Base-by-base conservation (phyloP, 345 rosid genomes). In the Citrus reticulata region DNA sequence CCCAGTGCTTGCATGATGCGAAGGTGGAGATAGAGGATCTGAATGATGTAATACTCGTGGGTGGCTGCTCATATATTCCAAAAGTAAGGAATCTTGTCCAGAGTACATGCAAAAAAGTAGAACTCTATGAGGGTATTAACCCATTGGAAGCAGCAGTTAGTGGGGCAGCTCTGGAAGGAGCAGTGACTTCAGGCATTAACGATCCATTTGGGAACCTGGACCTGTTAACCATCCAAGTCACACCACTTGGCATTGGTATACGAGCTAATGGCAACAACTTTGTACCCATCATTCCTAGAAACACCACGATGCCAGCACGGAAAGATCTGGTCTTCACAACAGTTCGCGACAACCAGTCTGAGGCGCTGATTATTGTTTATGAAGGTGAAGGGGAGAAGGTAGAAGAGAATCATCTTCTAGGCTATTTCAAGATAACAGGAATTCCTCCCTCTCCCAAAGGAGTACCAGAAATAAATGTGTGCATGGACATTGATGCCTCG, bases 91-190 rank as follows among this genome's bases (percentile, higher is more conserved):
- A 81, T 35, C 78, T 92, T 35, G 72, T 92, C 39, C 83, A 63
- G 85, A 70, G 51, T 40, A 67, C 88, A 19, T 91, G 96, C 78
- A 88, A 80, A 80, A 89, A 79, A 63, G 85, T 84, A 6, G 96
- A 90, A 78, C 73, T 91, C 66, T 95, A 92, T 81, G 24, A 75
- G 60, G 89, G 77, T 7, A 70, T 95, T 84, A 86, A 89, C 80
- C 88, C 89, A 0, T 79, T 95, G 34, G 96, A 95, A 88, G 96
- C 91, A 74, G 95, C 95, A 5, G 99, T 90, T 40, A 67, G 90
- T 32, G 97, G 98, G 40, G 95, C 95, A 3, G 98, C 99, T 6
- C 81, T 95, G 55, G 96, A 93, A 87, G 97, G 98, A 68, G 99
- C 98, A 0, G 93, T 95, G 58, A 88, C 97, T 25, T 95, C 97